Percentiles rank a stretch among this genome's conserved stretches.
Conservation (phyloP, 345 rosid species). For the Eucalyptus dawsonii region DNA sequence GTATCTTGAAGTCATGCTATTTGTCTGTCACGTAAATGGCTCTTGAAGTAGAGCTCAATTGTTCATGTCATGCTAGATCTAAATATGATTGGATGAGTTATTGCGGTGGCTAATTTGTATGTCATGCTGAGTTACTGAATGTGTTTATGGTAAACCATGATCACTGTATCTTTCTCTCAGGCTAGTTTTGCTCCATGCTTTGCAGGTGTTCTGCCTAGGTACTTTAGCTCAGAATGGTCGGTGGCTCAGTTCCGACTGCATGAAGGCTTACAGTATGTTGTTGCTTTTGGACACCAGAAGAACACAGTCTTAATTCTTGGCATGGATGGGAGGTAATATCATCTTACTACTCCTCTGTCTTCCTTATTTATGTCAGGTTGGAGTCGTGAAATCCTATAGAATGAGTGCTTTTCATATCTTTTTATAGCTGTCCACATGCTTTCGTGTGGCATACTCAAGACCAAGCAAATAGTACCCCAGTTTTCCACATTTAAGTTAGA, state of each 20-base stretch:
- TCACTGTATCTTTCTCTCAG: not conserved
- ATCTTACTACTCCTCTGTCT: not conserved
- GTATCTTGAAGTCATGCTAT: not conserved
- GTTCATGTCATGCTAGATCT: not conserved
- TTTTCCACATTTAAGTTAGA: not conserved
- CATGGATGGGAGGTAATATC: not conserved
- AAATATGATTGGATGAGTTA: not conserved
- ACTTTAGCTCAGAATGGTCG: conserved; percentile 61
- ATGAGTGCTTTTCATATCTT: not conserved
- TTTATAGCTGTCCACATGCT: not conserved
- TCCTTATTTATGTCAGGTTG: not conserved
- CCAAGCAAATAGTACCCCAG: not conserved
- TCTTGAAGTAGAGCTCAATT: not conserved
- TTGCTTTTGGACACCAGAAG: conserved; percentile 42
- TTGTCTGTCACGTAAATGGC: not conserved
- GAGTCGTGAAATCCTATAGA: not conserved
- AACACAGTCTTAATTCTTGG: conserved; percentile 37
- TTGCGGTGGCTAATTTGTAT: not conserved
- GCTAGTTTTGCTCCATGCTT: not conserved
- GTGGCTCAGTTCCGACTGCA: conserved; percentile 39
- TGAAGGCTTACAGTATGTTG: conserved; percentile 31
- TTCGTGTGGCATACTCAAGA: not conserved
- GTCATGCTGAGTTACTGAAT: not conserved
- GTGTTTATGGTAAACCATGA: not conserved
- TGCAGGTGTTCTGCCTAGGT: conserved; percentile 44